Percentiles rank a stretch among this genome's conserved stretches.
Conservation (phyloP, 306 rosid species). For the Cyclanthera cordifolia region DNA sequence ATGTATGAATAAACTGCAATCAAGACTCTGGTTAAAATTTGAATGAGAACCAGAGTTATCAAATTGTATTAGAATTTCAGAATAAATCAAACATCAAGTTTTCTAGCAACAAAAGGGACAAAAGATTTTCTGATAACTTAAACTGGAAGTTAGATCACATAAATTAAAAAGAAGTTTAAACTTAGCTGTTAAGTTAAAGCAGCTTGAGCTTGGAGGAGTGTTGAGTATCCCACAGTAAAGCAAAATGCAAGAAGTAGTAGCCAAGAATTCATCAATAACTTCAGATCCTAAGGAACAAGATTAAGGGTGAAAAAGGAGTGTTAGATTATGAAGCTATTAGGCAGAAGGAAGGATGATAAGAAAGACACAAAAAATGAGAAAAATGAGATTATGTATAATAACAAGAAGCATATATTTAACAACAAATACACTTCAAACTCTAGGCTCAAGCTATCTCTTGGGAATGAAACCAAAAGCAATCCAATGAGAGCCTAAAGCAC, state of each 20-base stretch:
- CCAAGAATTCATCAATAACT: neutral
- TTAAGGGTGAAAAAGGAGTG: neutral
- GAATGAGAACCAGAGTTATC: too few species aligned
- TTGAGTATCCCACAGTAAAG: neutral
- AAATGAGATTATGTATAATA: neutral
- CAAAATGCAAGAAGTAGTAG: neutral
- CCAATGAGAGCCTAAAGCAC: neutral
- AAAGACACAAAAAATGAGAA: neutral
- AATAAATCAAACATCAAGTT: neutral
- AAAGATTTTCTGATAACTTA: neutral
- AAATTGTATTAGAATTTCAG: neutral
- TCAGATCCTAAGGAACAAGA: neutral
- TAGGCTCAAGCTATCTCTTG: neutral
- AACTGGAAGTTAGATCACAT: neutral
- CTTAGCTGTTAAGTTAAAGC: neutral
- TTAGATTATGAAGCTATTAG: neutral
- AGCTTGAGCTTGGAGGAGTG: neutral
- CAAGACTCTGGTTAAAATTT: neutral
- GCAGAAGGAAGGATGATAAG: slow-evolving; percentile 6
- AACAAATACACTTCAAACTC: neutral
- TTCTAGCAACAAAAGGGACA: neutral
- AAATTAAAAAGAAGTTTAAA: neutral
- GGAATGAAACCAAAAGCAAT: neutral
- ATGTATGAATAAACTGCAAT: neutral
- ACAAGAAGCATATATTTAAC: neutral